These are phyloP conservation scores for Helenozyma baotianmanensis DNA, from an alignment of 805 yeast species.

Conservation along the genomic window DNA sequence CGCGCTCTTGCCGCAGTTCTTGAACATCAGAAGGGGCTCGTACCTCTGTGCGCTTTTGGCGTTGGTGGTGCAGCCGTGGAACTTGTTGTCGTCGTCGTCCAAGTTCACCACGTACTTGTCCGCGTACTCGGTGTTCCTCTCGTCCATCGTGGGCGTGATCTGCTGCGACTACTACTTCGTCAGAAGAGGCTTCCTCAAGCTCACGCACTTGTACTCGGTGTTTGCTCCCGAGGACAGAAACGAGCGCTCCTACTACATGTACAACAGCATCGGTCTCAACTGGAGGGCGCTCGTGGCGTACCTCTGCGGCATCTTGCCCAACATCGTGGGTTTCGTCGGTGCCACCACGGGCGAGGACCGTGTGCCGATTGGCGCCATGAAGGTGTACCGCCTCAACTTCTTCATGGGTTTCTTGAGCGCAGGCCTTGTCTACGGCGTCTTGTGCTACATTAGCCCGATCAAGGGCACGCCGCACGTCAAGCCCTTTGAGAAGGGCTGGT, in stretches of 20 bases:
- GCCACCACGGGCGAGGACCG: conserved; percentile 59
- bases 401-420: conserved; percentile 70
- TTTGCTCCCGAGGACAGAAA: conserved; percentile 30
- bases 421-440: conserved; percentile 47
- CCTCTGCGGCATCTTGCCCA: conserved; percentile 74
- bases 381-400: conserved; percentile 69
- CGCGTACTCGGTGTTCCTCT: conserved; percentile 78
- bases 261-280: conserved; percentile 59
- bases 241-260: conserved; percentile 48
- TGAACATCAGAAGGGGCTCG: conserved; percentile 77
- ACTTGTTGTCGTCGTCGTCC: conserved; percentile 57
- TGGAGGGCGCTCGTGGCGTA: conserved; percentile 86
- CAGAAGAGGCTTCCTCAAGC: conserved; percentile 63
- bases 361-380: conserved; percentile 76
- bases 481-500: conserved; percentile 54
- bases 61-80: conserved; percentile 78
- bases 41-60: conserved; percentile 71
- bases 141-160: conserved; percentile 78
- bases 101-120: conserved; percentile 75
- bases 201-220: conserved; percentile 61
- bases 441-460: conserved; percentile 53
- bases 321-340: conserved; percentile 84
- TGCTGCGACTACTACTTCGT: conserved; percentile 60
- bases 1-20: conserved; percentile 56
- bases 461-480: conserved; percentile 29